Evolutionary conservation across 2,329 filamentous ascomycete genomes (phyloP).

Genomic region (Exserohilum rostratum): DNA sequence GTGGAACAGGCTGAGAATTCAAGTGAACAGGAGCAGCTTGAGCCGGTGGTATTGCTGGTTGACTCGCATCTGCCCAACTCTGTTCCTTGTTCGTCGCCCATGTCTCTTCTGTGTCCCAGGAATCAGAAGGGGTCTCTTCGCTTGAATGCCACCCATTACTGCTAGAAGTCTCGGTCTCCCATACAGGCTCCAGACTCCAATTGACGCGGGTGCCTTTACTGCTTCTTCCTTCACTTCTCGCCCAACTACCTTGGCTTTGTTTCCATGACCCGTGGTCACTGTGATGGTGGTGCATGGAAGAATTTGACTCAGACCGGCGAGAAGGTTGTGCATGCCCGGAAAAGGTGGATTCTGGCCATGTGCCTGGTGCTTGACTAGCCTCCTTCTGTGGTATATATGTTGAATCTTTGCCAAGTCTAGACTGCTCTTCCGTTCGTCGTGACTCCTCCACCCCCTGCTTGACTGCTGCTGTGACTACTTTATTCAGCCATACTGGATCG

Average conservation of each 20-base stretch:
- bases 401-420: background rate
- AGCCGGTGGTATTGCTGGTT: background rate
- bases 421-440: conserved; percentile 4
- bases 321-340: background rate
- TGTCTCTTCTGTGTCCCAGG: conserved; percentile 28
- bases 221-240: conserved; percentile 3
- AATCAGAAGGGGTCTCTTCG: conserved; percentile 17
- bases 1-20: background rate
- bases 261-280: conserved; percentile 9
- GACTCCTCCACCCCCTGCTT: too few species aligned
- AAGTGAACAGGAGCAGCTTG: background rate
- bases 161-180: conserved; percentile 15
- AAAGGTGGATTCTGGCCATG: conserved; percentile 31
- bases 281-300: background rate
- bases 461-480: conserved; percentile 27
- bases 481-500: conserved; percentile 24
- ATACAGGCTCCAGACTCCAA: conserved; percentile 16
- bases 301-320: background rate
- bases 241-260: conserved; percentile 6
- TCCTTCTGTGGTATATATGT: background rate
- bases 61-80: conserved; percentile 1
- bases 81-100: conserved; percentile 14
- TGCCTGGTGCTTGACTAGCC: conserved; percentile 28
- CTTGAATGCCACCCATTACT: conserved; percentile 17
- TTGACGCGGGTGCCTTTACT: conserved; percentile 13